phyloP scores from a whole-genome alignment of 2,329 filamentous ascomycete species.

The Rutstroemia sp. region DNA sequence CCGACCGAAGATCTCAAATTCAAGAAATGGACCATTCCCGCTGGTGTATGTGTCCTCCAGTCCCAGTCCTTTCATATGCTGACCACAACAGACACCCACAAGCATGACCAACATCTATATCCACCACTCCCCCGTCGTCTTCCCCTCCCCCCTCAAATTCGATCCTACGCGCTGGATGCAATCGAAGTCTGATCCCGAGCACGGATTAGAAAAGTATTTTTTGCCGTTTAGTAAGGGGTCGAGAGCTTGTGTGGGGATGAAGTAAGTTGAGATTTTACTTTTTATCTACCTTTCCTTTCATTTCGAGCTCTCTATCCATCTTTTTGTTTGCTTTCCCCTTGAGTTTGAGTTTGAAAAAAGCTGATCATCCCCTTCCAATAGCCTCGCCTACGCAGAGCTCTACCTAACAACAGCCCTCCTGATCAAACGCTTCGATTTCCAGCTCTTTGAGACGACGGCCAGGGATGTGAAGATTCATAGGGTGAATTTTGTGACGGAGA shows the following conservation, averaged over 20 bases:
- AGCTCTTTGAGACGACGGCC: background rate
- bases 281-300: background rate
- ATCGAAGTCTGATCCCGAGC: background rate
- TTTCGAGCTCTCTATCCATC: background rate
- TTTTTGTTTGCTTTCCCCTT: too few species aligned
- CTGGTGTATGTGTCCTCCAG: constrained; percentile 16
- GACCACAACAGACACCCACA: background rate
- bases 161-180: constrained; percentile 1
- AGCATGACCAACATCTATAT: constrained; percentile 4
- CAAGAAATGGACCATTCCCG: constrained; percentile 17
- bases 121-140: background rate
- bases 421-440: background rate
- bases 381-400: constrained; percentile 5
- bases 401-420: constrained; percentile 1
- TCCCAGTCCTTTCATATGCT: background rate
- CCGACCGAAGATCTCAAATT: constrained; percentile 19
- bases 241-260: background rate
- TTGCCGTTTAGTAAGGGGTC: constrained; percentile 1
- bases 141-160: constrained; percentile 3
- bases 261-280: background rate
- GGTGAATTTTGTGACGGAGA: background rate
- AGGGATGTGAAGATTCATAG: background rate
- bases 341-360: background rate
- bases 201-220: constrained; percentile 1
- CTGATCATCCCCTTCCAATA: background rate